These are phyloP conservation scores for Colletotrichum graminicola DNA, from an alignment of 2,329 filamentous ascomycete genomes.

Conservation along the genomic window DNA sequence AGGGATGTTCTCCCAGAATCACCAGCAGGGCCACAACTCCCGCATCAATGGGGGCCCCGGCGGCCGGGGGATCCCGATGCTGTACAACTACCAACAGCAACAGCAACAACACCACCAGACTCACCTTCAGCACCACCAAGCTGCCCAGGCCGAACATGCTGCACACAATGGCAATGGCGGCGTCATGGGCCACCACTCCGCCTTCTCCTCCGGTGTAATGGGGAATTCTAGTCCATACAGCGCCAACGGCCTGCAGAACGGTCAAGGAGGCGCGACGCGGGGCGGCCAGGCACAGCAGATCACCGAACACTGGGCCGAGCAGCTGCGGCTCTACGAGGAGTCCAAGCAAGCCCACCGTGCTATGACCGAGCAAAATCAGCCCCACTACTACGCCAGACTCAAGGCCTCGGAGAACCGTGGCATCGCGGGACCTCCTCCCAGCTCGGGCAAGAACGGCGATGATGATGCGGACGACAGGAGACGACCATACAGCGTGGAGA, in stretches of 20 bases:
- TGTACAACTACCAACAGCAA: conserved; percentile 77
- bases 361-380: conserved; percentile 76
- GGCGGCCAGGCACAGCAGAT: conserved; percentile 64
- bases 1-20: conserved; percentile 81
- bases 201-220: conserved; percentile 73
- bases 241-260: conserved; percentile 67
- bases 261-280: conserved; percentile 62
- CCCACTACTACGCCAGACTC: conserved; percentile 78
- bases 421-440: conserved; percentile 66
- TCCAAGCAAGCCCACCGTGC: conserved; percentile 78
- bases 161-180: conserved; percentile 66
- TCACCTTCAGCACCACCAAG: conserved; percentile 73
- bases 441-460: conserved; percentile 63
- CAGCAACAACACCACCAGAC: conserved; percentile 72
- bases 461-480: conserved; percentile 69
- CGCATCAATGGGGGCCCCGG: conserved; percentile 79
- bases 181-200: conserved; percentile 69
- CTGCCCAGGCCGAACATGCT: conserved; percentile 69
- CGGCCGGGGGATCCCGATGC: conserved; percentile 71
- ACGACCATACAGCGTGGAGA: conserved; percentile 74
- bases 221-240: conserved; percentile 74
- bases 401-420: conserved; percentile 79
- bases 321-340: conserved; percentile 84
- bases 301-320: conserved; percentile 86
- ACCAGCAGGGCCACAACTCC: conserved; percentile 79